Conservation (phyloP, 768 basidiomycete genomes). For the Clathrus columnatus region DNA sequence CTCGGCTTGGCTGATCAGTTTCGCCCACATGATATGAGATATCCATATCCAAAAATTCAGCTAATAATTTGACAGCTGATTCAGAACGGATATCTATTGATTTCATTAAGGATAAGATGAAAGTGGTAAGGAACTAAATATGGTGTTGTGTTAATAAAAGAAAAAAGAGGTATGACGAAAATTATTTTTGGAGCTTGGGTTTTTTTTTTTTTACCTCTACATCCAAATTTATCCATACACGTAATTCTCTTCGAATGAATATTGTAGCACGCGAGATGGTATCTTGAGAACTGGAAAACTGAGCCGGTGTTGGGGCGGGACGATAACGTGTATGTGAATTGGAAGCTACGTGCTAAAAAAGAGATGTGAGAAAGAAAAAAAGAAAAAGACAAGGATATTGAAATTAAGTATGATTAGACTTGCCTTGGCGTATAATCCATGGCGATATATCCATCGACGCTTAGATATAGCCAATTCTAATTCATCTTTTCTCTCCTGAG, state of each 20-base stretch:
- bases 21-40: conserved; percentile 42
- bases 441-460: conserved; percentile 73
- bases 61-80: conserved; percentile 64
- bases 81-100: conserved; percentile 88
- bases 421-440: conserved; percentile 81
- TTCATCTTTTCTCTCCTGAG: conserved; percentile 47
- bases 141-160: neutral
- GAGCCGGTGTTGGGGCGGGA: conserved; percentile 82
- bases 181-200: neutral
- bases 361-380: conserved; percentile 1
- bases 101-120: conserved; percentile 86
- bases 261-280: conserved; percentile 65
- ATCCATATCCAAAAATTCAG: conserved; percentile 85
- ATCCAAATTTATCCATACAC: conserved; percentile 84
- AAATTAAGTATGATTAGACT: conserved; percentile 16
- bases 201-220: conserved; percentile 83
- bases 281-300: conserved; percentile 71
- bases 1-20: conserved; percentile 8
- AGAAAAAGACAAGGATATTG: neutral
- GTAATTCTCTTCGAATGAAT: conserved; percentile 79
- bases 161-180: neutral
- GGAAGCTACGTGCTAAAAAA: conserved; percentile 75
- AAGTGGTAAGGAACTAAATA: conserved; percentile 80
- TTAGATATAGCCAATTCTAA: conserved; percentile 66
- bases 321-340: conserved; percentile 79